Evolutionary conservation across 1,284 basidiomycete genomes (phyloP).

Genomic region (Anthracocystis setariae): DNA sequence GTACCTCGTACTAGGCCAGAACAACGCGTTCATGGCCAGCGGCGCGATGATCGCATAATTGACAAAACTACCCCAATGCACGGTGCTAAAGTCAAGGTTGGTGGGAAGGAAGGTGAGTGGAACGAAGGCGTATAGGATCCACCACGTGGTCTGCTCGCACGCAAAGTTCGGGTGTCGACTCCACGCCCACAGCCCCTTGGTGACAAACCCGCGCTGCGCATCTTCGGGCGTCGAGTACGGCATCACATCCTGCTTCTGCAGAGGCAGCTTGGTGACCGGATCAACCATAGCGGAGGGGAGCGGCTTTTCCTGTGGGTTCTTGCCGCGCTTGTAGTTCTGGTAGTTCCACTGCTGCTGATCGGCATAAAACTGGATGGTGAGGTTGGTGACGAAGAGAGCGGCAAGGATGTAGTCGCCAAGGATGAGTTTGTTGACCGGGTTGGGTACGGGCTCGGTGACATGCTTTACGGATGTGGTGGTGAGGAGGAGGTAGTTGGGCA

Average conservation of each 20-base stretch:
- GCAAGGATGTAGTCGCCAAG: slow-evolving; percentile 77
- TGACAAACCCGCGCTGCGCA: slow-evolving; percentile 82
- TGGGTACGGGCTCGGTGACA: slow-evolving; percentile 69
- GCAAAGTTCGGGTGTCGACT: slow-evolving; percentile 90
- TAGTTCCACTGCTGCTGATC: slow-evolving; percentile 92
- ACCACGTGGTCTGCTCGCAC: slow-evolving; percentile 83
- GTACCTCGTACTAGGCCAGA: slow-evolving; percentile 73
- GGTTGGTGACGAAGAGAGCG: slow-evolving; percentile 73
- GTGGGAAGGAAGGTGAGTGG: slow-evolving; percentile 70
- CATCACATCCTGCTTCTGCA: slow-evolving; percentile 16
- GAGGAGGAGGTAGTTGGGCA: slow-evolving; percentile 73
- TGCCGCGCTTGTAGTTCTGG: slow-evolving; percentile 77
- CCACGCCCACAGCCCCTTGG: slow-evolving; percentile 84
- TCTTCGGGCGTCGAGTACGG: slow-evolving; percentile 69
- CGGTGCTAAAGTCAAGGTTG: slow-evolving; percentile 67
- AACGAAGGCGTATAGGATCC: slow-evolving; percentile 73
- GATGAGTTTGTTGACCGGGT: slow-evolving; percentile 70
- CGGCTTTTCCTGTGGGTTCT: slow-evolving; percentile 38
- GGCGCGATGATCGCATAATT: slow-evolving; percentile 57
- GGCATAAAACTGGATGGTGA: slow-evolving; percentile 79
- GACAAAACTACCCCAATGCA: slow-evolving; percentile 61
- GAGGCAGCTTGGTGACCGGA: slow-evolving; percentile 30
- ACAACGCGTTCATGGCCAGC: slow-evolving; percentile 59
- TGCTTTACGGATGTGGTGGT: slow-evolving; percentile 60
- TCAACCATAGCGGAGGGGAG: slow-evolving; percentile 32